Percentiles rank a stretch among this genome's conserved stretches.
Evolutionary conservation across 768 basidiomycete genomes (phyloP).

Genomic region (Suillus cothurnatus): DNA sequence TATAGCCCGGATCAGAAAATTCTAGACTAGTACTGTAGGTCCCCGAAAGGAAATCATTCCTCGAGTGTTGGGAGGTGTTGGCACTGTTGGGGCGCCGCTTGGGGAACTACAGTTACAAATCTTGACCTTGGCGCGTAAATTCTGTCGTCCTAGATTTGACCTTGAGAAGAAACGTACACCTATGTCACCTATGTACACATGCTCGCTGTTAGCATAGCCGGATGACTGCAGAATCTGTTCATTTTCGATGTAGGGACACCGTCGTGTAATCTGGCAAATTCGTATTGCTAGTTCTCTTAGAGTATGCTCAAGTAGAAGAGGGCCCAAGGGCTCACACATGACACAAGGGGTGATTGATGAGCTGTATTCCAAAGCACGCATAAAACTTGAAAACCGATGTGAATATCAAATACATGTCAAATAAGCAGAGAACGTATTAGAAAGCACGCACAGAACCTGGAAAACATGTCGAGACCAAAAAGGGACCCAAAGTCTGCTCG

Average conservation of each 20-base stretch:
- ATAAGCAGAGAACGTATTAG: not conserved
- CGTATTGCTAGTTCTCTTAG: not conserved
- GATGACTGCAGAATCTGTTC: not conserved
- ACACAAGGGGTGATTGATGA: not conserved
- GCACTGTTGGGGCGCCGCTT: too few species aligned
- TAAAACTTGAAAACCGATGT: not conserved
- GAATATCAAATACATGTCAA: not conserved
- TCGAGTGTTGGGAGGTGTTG: too few species aligned
- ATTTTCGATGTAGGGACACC: not conserved
- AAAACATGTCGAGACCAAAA: not conserved
- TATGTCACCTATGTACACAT: too few species aligned
- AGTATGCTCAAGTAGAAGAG: not conserved
- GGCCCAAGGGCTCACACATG: not conserved
- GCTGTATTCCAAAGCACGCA: not conserved
- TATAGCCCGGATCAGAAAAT: not conserved
- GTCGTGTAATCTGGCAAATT: too few species aligned
- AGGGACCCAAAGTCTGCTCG: not conserved
- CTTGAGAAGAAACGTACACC: not conserved
- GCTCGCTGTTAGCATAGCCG: not conserved
- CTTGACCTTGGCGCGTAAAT: not conserved
- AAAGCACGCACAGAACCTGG: not conserved
- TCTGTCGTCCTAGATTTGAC: not conserved
- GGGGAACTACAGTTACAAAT: not conserved
- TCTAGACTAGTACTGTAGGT: not conserved
- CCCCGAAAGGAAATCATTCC: not conserved